Base-by-base conservation (phyloP, 2,329 filamentous ascomycete genomes). In the Cladosporium velox region DNA sequence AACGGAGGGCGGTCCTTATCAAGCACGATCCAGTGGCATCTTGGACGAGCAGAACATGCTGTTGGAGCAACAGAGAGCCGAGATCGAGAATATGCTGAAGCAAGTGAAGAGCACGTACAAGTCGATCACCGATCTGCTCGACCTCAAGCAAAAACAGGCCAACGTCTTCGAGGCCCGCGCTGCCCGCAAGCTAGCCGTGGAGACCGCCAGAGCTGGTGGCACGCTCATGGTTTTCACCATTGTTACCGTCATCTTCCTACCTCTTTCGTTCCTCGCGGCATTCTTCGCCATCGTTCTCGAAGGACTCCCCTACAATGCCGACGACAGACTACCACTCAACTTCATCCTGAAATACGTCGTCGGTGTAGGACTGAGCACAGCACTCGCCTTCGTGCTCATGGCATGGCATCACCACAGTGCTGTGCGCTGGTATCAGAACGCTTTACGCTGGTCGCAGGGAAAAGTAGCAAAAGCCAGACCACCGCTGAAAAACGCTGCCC, bases 121-220 rank as follows among this genome's bases (percentile, higher is more conserved):
- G 52, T 85, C 82, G 65, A 83, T 90, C 54, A 87, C 85, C 0
- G 85, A 89, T 69, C 77, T 90, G 5, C 83, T 90, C 0, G 88
- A 90, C 69, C 81, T 90, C 0, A 90, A 90, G 71, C 88, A 90
- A 71, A 90, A 90, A 74, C 87, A 90, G 66, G 87, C 87, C 69
- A 90, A 90, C 75, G 87, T 86, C 0, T 85, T 89, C 57, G 88
- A 90, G 72, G 88, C 87, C 1, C 84, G 87, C 2, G 89, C 85
- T 62, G 83, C 85, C 0, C 79, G 84, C 21, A 85, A 89, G 59
- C 87, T 89, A 74, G 32, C 32, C 4, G 32, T 49, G 2, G 84
- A 85, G 0, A 88, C 87, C 0, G 85, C 86, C 0, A 80, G 83
- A 8, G 81, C 89, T 76, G 83, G 79, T 2, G 84, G 84, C 65